Conservation (phyloP, 2,329 filamentous ascomycete genomes). For the Fusarium avenaceum region DNA sequence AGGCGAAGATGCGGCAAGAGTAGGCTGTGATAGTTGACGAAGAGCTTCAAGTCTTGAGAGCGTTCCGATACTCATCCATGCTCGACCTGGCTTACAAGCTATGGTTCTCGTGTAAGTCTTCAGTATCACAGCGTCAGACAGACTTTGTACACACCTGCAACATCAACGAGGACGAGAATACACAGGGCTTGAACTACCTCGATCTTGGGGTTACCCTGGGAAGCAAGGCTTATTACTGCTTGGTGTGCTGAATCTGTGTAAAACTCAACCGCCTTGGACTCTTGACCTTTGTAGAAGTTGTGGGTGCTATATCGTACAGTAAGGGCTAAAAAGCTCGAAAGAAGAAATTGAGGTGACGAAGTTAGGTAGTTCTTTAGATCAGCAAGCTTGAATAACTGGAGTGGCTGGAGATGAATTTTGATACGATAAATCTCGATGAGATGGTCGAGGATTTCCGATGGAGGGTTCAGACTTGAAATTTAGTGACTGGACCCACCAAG, state of each 20-base stretch:
- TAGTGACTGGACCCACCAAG: fast-evolving
- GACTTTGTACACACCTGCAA: background rate
- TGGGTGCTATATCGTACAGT: background rate
- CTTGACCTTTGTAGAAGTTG: background rate
- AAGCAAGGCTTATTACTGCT: background rate
- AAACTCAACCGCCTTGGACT: background rate
- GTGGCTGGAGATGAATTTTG: slow-evolving; percentile 19
- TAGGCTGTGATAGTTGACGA: background rate
- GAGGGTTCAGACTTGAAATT: background rate
- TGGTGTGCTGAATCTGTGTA: slow-evolving; percentile 9
- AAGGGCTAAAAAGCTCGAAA: slow-evolving; percentile 12
- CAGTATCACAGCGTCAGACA: fast-evolving
- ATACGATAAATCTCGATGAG: slow-evolving; percentile 12
- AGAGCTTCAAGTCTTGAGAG: slow-evolving; percentile 13
- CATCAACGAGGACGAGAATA: slow-evolving; percentile 7
- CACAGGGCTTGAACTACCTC: slow-evolving; percentile 12
- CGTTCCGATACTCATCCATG: slow-evolving; percentile 24
- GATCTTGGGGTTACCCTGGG: slow-evolving; percentile 4
- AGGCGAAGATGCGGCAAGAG: background rate
- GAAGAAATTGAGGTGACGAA: background rate
- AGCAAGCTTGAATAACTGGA: slow-evolving; percentile 1
- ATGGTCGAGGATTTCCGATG: background rate
- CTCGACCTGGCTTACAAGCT: slow-evolving; percentile 19
- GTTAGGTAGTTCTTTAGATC: background rate
- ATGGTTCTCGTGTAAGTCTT: fast-evolving